These are phyloP conservation scores for Ophidiomyces ophidiicola DNA, from an alignment of 2,329 filamentous ascomycete genomes.

Conservation along the genomic window DNA sequence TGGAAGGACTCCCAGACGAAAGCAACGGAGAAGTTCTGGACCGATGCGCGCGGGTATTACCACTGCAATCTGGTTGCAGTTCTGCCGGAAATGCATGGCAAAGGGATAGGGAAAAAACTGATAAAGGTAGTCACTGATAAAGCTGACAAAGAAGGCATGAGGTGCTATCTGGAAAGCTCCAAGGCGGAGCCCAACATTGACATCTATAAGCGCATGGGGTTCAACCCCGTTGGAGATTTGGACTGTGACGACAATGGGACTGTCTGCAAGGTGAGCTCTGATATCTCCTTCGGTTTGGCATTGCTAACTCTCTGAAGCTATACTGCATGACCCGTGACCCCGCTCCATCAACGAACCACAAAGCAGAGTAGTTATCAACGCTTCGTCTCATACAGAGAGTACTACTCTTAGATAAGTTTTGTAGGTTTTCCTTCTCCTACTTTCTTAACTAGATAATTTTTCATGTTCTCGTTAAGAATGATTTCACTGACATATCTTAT, in stretches of 20 bases:
- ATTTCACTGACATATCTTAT: too few species aligned
- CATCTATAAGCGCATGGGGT: slow-evolving; percentile 61
- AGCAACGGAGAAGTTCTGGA: slow-evolving; percentile 53
- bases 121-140: slow-evolving; percentile 51
- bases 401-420: slow-evolving; percentile 1
- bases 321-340: slow-evolving; percentile 17
- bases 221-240: slow-evolving; percentile 56
- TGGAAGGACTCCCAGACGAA: slow-evolving; percentile 56
- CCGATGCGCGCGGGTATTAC: slow-evolving; percentile 55
- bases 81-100: slow-evolving; percentile 51
- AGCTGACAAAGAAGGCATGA: slow-evolving; percentile 52
- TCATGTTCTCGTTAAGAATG: too few species aligned
- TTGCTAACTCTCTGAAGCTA: slow-evolving; percentile 8
- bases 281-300: not conserved
- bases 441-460: too few species aligned
- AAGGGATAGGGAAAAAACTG: slow-evolving; percentile 52
- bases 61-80: slow-evolving; percentile 68
- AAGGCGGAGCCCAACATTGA: slow-evolving; percentile 55
- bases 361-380: slow-evolving; percentile 1
- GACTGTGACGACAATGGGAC: slow-evolving; percentile 46
- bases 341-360: slow-evolving; percentile 2
- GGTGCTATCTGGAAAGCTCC: slow-evolving; percentile 60
- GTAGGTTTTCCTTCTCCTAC: not conserved
- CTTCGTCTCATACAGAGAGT: not conserved
- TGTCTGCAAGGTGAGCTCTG: slow-evolving; percentile 36